phyloP scores from a whole-genome alignment of 192 early-diverging fungal genomes.

The Anaeromyces robustus region DNA sequence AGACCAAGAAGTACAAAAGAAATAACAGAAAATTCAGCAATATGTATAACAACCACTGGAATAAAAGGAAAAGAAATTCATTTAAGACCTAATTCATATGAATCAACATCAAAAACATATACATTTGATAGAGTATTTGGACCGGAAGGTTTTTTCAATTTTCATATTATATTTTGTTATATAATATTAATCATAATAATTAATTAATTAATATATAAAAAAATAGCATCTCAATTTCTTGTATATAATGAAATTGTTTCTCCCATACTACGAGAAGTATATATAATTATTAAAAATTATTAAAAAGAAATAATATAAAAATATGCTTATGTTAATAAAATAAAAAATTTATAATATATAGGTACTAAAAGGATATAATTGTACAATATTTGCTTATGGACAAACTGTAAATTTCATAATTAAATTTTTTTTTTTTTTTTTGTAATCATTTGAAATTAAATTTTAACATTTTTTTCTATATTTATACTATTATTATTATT shows the following conservation, averaged over 20 bases:
- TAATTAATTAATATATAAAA: background rate
- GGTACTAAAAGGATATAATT: constrained; percentile 48
- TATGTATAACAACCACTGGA: constrained; percentile 33
- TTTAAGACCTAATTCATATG: constrained; percentile 26
- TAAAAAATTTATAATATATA: background rate
- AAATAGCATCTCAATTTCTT: constrained; percentile 44
- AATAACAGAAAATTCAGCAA: constrained; percentile 44
- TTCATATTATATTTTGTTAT: too few species aligned
- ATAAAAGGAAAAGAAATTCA: constrained; percentile 42
- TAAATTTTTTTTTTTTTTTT: too few species aligned
- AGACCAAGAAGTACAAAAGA: constrained; percentile 46
- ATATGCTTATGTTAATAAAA: too few species aligned
- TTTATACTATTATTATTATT: too few species aligned
- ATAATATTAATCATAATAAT: too few species aligned
- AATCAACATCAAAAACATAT: constrained; percentile 51
- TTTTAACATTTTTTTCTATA: too few species aligned
- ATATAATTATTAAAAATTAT: constrained; percentile 8
- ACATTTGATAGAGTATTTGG: constrained; percentile 87
- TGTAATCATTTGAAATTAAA: too few species aligned
- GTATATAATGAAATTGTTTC: constrained; percentile 62
- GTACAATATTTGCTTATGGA: constrained; percentile 67
- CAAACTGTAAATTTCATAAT: constrained; percentile 8
- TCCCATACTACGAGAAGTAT: constrained; percentile 71
- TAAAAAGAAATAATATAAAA: too few species aligned
- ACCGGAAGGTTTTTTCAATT: constrained; percentile 12